Percentiles rank a stretch among this genome's conserved stretches.
Conservation (phyloP, 352 stramenopile genomes). For the Globisporangium solare region DNA sequence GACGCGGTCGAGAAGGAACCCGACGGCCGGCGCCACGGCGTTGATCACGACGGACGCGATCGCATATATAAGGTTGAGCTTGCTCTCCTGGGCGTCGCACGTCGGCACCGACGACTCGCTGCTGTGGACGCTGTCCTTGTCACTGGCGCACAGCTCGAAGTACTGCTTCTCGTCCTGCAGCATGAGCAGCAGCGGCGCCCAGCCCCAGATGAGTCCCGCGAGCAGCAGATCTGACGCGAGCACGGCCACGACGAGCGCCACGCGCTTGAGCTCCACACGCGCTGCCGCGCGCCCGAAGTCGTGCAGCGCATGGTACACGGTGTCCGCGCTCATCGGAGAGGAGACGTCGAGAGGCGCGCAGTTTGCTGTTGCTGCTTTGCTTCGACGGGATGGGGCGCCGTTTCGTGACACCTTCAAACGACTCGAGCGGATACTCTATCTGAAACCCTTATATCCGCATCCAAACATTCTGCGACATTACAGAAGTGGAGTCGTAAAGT, state of each 20-base stretch:
- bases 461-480: no score
- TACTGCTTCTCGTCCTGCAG: slow-evolving; percentile 83
- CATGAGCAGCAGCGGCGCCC: slow-evolving; percentile 80
- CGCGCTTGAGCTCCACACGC: slow-evolving; percentile 32
- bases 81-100: slow-evolving; percentile 75
- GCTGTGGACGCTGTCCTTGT: slow-evolving; percentile 9
- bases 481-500: no score
- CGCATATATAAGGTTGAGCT: slow-evolving; percentile 86
- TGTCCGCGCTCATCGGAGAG: not conserved
- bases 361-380: no score
- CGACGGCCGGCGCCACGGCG: slow-evolving; percentile 63
- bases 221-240: slow-evolving; percentile 76
- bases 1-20: slow-evolving; percentile 68
- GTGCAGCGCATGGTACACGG: slow-evolving; percentile 5
- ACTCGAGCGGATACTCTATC: no score
- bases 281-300: not conserved
- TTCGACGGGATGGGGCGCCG: no score
- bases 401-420: no score
- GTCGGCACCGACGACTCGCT: slow-evolving; percentile 11
- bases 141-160: slow-evolving; percentile 45
- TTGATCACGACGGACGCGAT: slow-evolving; percentile 81
- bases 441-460: no score
- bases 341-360: no score
- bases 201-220: slow-evolving; percentile 82
- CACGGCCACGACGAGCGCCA: slow-evolving; percentile 63